Base-by-base conservation (phyloP, 1,284 basidiomycete species). In the Leccinum fuscescens region DNA sequence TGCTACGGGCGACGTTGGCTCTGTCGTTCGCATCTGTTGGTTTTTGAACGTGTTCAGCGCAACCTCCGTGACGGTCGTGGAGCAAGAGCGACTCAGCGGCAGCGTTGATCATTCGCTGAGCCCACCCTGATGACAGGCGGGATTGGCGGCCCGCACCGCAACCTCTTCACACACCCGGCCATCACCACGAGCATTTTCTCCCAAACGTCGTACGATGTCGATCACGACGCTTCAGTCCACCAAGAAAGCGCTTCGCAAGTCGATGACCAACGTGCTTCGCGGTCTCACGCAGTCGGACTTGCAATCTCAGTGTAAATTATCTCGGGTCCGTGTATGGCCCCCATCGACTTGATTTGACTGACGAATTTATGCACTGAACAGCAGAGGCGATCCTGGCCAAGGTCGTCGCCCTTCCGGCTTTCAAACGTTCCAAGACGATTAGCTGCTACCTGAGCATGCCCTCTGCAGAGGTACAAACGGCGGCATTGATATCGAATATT, bases 401-500 rank as follows among this genome's bases (percentile, higher is more conserved):
- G 61, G 74, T 89, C 42, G 65, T 85, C 33, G 72, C 80, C 0
- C 74, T 84, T 15, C 77, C 82, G 15, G 77, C 79, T 27, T 88
- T 90, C 67, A 73, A 77, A 48, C 68, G 69, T 44, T 80, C 80
- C 58, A 78, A 72, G 61, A 78, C 78, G 14, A 70, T 91, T 31
- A 85, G 88, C 75, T 92, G 90, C 72, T 92, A 88, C 70, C 77
- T 92, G 52, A 91, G 84, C 74, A 92, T 92, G 90, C 87, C 88
- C 12, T 70, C 79, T 9, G 87, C 81, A 8, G 90, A 92, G 67
- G 77, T 86, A 46, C 80, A 87, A 66, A 92, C 90, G 1, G 69
- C 77, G 8, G 67, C 69, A 1, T 68, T 92, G 52, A 56, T 72
- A 4, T 54, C 62, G 15, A 31, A 57, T 8, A 63, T 72, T 29